Conservation (phyloP, 306 rosid genomes). For the Benincasa hispida region DNA sequence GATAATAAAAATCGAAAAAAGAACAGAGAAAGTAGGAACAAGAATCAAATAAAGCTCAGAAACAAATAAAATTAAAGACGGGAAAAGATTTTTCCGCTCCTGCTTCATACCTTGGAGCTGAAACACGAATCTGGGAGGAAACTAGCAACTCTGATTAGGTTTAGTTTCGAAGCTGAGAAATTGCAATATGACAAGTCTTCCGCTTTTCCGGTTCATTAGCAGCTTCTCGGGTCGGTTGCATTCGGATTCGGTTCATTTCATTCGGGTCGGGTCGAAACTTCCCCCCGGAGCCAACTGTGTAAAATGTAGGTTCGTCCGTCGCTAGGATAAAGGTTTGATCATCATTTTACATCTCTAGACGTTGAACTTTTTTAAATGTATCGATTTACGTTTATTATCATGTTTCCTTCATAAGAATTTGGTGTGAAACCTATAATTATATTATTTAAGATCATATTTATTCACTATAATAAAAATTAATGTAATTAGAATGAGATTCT, state of each 20-base stretch:
- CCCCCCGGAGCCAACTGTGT: background rate
- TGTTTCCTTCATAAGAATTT: too few species aligned
- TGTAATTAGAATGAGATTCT: too few species aligned
- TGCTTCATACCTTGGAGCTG: background rate
- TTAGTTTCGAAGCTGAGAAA: background rate
- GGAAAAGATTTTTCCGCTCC: background rate
- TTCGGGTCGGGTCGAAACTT: background rate
- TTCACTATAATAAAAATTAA: too few species aligned
- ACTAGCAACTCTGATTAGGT: conserved; percentile 1
- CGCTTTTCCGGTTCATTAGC: background rate
- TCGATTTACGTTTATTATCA: too few species aligned
- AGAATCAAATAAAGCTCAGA: background rate
- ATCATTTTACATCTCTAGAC: too few species aligned
- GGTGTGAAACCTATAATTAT: too few species aligned
- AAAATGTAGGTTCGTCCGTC: too few species aligned
- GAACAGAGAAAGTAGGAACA: background rate
- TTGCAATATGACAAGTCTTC: background rate
- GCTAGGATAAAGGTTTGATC: too few species aligned
- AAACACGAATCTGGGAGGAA: background rate
- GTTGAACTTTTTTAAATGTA: too few species aligned
- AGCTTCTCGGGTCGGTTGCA: background rate
- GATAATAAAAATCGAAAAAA: background rate
- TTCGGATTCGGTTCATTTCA: background rate
- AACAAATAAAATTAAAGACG: background rate
- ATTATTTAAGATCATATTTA: too few species aligned